A percentile compares a stretch with the other conserved stretches of the same genome.
These are phyloP conservation scores for Phialocephala subalpina DNA, from an alignment of 2,329 filamentous ascomycete genomes.

Conservation along the genomic window DNA sequence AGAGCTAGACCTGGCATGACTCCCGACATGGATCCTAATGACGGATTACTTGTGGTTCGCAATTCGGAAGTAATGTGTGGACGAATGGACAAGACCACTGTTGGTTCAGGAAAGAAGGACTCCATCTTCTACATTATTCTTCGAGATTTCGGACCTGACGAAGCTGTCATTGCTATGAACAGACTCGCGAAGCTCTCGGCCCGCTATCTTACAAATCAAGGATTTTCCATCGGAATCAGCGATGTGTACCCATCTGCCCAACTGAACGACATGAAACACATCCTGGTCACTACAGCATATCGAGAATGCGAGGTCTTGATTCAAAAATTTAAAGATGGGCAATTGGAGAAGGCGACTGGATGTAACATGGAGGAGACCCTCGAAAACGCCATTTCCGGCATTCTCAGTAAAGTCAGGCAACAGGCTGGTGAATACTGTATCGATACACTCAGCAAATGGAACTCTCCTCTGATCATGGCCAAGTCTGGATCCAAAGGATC, in stretches of 20 bases:
- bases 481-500: conserved; percentile 97
- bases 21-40: conserved; percentile 83
- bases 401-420: conserved; percentile 90
- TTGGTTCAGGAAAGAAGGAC: conserved; percentile 97
- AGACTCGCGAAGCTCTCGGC: conserved; percentile 90
- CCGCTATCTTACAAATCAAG: conserved; percentile 85
- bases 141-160: conserved; percentile 90
- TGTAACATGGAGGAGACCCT: conserved; percentile 92
- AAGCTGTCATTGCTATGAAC: conserved; percentile 92
- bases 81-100: conserved; percentile 95
- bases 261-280: conserved; percentile 76
- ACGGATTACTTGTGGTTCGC: conserved; percentile 90
- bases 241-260: conserved; percentile 86
- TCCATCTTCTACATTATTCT: conserved; percentile 97
- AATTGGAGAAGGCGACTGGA: conserved; percentile 84
- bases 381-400: conserved; percentile 89
- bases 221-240: conserved; percentile 95
- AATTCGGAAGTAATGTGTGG: conserved; percentile 99
- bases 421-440: conserved; percentile 93
- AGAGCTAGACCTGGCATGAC: conserved; percentile 63
- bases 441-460: conserved; percentile 86
- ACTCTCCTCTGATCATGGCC: conserved; percentile 95
- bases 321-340: conserved; percentile 78
- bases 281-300: conserved; percentile 81
- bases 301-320: conserved; percentile 85